Conservation (phyloP, 345 rosid genomes). For the Litchi chinensis region DNA sequence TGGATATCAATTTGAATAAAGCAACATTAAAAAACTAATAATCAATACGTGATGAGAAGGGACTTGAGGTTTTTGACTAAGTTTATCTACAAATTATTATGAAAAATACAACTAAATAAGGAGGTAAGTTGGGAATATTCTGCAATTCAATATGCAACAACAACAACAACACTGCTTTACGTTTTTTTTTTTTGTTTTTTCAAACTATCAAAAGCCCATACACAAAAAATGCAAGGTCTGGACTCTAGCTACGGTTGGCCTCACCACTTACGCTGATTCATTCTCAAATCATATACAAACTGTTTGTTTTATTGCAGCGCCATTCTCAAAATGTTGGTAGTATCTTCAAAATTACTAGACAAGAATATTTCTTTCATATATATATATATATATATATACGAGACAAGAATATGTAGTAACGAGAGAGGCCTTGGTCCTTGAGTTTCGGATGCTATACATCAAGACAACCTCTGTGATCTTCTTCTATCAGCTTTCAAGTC, state of each 20-base stretch:
- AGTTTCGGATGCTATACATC: neutral
- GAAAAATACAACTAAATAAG: too few relatives aligned
- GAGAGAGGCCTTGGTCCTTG: neutral
- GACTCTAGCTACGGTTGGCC: neutral
- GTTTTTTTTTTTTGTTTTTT: too few relatives aligned
- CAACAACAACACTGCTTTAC: too few relatives aligned
- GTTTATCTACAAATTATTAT: too few relatives aligned
- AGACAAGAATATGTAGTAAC: too few relatives aligned
- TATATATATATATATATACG: too few relatives aligned
- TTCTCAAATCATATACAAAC: neutral
- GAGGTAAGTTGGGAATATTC: too few relatives aligned
- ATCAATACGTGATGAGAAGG: too few relatives aligned
- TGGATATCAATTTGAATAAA: too few relatives aligned
- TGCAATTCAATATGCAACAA: too few relatives aligned
- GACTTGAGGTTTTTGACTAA: too few relatives aligned
- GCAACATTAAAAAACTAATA: too few relatives aligned
- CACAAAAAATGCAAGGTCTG: neutral
- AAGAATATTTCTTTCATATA: neutral
- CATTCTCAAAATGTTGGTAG: neutral
- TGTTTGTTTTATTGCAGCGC: neutral
- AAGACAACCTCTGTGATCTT: neutral
- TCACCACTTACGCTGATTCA: neutral
- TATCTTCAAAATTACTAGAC: neutral
- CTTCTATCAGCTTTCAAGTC: neutral
- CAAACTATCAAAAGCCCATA: neutral